Evolutionary conservation across 257 asterid genomes (phyloP).

Genomic region (Leptodermis oblonga): DNA sequence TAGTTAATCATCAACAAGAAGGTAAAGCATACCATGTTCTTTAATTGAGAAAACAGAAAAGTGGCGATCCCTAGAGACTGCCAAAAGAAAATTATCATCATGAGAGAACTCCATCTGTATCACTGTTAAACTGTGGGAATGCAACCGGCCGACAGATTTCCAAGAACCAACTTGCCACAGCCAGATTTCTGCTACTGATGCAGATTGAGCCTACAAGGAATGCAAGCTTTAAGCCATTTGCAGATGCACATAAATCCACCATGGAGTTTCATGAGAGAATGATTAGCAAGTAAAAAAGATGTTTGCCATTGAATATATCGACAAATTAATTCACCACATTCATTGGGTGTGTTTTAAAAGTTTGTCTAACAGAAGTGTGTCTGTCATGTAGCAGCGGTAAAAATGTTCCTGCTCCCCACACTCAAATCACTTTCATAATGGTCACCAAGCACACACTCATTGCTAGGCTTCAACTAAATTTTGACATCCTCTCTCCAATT

Average conservation of each 20-base stretch:
- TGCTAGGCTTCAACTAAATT: not conserved
- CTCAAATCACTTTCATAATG: not conserved
- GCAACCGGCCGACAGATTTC: slow-evolving; percentile 82
- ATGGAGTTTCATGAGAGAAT: not conserved
- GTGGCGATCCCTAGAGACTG: slow-evolving; percentile 96
- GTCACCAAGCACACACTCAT: not conserved
- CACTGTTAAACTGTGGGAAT: slow-evolving; percentile 87
- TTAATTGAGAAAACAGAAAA: slow-evolving; percentile 67
- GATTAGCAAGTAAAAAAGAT: not conserved
- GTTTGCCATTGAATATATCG: not conserved
- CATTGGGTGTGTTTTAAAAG: not conserved
- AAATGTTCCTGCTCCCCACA: not conserved
- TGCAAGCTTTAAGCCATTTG: slow-evolving; percentile 2
- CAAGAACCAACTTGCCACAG: slow-evolving; percentile 91
- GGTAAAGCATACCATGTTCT: slow-evolving; percentile 41
- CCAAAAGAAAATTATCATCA: slow-evolving; percentile 62
- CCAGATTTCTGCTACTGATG: slow-evolving; percentile 92
- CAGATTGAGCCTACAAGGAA: slow-evolving; percentile 76
- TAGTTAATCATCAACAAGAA: not conserved
- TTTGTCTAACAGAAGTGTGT: not conserved
- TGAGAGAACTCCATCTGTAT: slow-evolving; percentile 90
- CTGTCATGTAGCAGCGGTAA: not conserved
- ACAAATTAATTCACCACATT: not conserved
- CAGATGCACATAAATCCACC: not conserved
- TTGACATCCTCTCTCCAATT: not conserved